Evolutionary conservation across 164 flowering plant genomes (phyloP).

Genomic region (Chloranthus sessilifolius): DNA sequence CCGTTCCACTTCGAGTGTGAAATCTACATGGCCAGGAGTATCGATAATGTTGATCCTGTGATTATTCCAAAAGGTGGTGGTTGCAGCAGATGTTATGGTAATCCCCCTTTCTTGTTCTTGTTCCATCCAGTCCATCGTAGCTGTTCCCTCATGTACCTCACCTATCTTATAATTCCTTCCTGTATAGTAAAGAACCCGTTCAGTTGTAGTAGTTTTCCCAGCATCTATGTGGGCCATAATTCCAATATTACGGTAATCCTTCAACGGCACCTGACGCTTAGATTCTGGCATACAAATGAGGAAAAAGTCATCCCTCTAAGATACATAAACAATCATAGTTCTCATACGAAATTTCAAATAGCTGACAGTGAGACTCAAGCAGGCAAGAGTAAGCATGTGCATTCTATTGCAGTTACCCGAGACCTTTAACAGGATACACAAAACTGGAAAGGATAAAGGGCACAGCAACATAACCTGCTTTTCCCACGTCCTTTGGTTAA

Average conservation of each 20-base stretch:
- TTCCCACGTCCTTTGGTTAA: too few species aligned
- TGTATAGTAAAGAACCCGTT: constrained; percentile 77
- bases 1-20: constrained; percentile 97
- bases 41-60: constrained; percentile 93
- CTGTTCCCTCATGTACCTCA: constrained; percentile 96
- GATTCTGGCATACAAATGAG: constrained; percentile 46
- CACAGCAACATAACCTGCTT: too few species aligned
- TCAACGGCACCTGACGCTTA: constrained; percentile 59
- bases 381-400: too few species aligned
- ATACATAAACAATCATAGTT: too few species aligned
- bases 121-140: constrained; percentile 99
- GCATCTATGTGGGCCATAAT: constrained; percentile 99
- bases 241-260: constrained; percentile 90
- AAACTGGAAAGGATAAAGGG: too few species aligned
- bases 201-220: constrained; percentile 96
- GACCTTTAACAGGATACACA: too few species aligned
- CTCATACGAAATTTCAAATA: too few species aligned
- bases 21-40: constrained; percentile 98
- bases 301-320: too few species aligned
- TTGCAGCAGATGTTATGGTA: constrained; percentile 95
- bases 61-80: constrained; percentile 86
- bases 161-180: constrained; percentile 96
- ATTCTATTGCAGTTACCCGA: too few species aligned
- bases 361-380: too few species aligned
- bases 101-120: constrained; percentile 98